Conservation (phyloP, 2,329 filamentous ascomycete genomes). For the Colletotrichum zoysiae region DNA sequence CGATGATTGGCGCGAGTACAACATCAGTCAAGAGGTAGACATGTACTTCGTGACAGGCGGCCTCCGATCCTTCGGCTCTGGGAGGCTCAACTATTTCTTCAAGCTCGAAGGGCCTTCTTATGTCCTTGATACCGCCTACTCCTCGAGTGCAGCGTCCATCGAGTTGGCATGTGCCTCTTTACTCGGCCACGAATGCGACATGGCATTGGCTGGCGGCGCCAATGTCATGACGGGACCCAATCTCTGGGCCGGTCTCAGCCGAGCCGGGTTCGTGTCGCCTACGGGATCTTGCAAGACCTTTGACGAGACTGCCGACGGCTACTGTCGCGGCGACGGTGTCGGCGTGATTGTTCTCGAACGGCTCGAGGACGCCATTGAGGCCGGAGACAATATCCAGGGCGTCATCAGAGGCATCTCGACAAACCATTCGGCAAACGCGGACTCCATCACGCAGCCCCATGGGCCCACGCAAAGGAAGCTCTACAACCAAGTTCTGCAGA, state of each 20-base stretch:
- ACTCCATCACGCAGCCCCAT: slow-evolving; percentile 55
- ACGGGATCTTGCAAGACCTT: slow-evolving; percentile 84
- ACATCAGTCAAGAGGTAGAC: slow-evolving; percentile 73
- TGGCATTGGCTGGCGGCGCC: slow-evolving; percentile 82
- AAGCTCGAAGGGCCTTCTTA: slow-evolving; percentile 80
- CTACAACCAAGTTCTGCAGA: slow-evolving; percentile 54
- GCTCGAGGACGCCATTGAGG: slow-evolving; percentile 54
- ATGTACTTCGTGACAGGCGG: slow-evolving; percentile 68
- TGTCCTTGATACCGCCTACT: slow-evolving; percentile 83
- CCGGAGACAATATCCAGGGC: slow-evolving; percentile 52
- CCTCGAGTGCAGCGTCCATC: slow-evolving; percentile 78
- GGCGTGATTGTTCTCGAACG: slow-evolving; percentile 57
- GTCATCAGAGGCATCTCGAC: slow-evolving; percentile 50
- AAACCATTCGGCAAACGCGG: slow-evolving; percentile 56
- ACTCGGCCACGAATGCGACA: slow-evolving; percentile 72
- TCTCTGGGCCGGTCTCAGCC: slow-evolving; percentile 77
- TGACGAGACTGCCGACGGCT: slow-evolving; percentile 70
- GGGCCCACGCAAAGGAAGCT: slow-evolving; percentile 52
- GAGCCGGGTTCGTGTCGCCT: slow-evolving; percentile 82
- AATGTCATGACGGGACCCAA: slow-evolving; percentile 85
- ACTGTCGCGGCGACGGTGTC: slow-evolving; percentile 61
- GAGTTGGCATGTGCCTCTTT: slow-evolving; percentile 69
- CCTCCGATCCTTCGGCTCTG: slow-evolving; percentile 63
- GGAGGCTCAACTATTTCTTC: slow-evolving; percentile 82
- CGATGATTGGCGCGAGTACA: slow-evolving; percentile 80